Conservation (phyloP, 1,139 yeast species). For the Taiozyma sp. region DNA sequence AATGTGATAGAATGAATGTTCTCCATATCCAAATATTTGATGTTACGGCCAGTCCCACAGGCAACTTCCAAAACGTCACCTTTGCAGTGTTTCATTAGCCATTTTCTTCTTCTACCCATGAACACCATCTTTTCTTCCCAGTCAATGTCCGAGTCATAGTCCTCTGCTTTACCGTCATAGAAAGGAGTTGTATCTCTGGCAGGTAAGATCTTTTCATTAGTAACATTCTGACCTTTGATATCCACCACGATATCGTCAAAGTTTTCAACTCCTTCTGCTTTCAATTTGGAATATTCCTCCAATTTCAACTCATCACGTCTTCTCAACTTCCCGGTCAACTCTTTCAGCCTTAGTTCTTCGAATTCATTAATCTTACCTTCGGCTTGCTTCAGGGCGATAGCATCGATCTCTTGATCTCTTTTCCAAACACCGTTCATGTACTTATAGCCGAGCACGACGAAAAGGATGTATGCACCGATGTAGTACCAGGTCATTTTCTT, state of each 20-base stretch:
- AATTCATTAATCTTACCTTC: conserved; percentile 45
- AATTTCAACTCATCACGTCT: conserved; percentile 54
- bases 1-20: conserved; percentile 71
- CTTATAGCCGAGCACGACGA: conserved; percentile 55
- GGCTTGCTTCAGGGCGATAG: conserved; percentile 35
- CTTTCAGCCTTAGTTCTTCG: conserved; percentile 57
- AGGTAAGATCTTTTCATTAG: conserved; percentile 47
- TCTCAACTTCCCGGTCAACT: conserved; percentile 38
- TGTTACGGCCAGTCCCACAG: conserved; percentile 94
- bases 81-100: conserved; percentile 71
- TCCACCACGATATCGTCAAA: conserved; percentile 41
- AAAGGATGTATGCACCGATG: conserved; percentile 50
- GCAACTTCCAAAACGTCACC: conserved; percentile 95
- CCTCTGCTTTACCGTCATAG: conserved; percentile 73
- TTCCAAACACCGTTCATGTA: conserved; percentile 64
- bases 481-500: conserved; percentile 49
- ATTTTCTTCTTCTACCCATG: conserved; percentile 78
- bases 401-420: conserved; percentile 59
- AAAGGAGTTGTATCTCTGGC: conserved; percentile 81
- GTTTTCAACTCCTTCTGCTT: conserved; percentile 37
- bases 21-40: conserved; percentile 64
- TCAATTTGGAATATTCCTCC: conserved; percentile 47
- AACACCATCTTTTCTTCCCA: conserved; percentile 83
- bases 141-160: conserved; percentile 78
- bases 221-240: conserved; percentile 47